Evolutionary conservation across 1,139 yeast genomes (phyloP).

Genomic region (Suhomyces bolitotheri): DNA sequence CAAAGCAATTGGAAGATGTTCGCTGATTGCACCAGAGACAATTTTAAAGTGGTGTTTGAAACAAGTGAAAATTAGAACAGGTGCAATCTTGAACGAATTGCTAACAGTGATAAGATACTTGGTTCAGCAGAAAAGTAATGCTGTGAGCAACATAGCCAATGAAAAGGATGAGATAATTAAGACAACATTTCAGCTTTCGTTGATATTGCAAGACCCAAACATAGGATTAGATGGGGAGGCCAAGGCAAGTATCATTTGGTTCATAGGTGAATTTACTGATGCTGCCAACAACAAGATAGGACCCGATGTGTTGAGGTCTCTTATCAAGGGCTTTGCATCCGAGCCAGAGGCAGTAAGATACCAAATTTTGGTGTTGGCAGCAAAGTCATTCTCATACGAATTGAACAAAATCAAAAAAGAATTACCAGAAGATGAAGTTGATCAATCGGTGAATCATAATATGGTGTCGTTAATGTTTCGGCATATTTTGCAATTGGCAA

Average conservation of each 20-base stretch:
- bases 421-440: slow-evolving; percentile 24
- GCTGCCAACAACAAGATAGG: slow-evolving; percentile 50
- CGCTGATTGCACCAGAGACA: slow-evolving; percentile 34
- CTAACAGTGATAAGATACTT: slow-evolving; percentile 69
- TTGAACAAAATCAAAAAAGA: slow-evolving; percentile 36
- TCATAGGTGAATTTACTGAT: slow-evolving; percentile 76
- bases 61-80: slow-evolving; percentile 29
- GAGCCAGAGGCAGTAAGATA: slow-evolving; percentile 63
- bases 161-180: slow-evolving; percentile 31
- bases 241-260: slow-evolving; percentile 84
- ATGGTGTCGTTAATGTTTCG: slow-evolving; percentile 56
- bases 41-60: slow-evolving; percentile 46
- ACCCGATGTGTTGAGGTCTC: slow-evolving; percentile 71
- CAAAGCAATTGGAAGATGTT: slow-evolving; percentile 57
- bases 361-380: slow-evolving; percentile 71
- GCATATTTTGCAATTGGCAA: slow-evolving; percentile 62
- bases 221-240: slow-evolving; percentile 51
- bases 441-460: slow-evolving; percentile 27
- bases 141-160: slow-evolving; percentile 20
- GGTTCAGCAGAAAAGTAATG: slow-evolving; percentile 55
- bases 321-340: slow-evolving; percentile 56
- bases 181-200: slow-evolving; percentile 41
- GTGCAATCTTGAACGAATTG: slow-evolving; percentile 53
- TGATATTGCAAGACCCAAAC: slow-evolving; percentile 27
- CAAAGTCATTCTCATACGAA: slow-evolving; percentile 65